Evolutionary conservation across 495 filamentous ascomycete species (phyloP).

Genomic region (Aspergillus incahuasiensis): DNA sequence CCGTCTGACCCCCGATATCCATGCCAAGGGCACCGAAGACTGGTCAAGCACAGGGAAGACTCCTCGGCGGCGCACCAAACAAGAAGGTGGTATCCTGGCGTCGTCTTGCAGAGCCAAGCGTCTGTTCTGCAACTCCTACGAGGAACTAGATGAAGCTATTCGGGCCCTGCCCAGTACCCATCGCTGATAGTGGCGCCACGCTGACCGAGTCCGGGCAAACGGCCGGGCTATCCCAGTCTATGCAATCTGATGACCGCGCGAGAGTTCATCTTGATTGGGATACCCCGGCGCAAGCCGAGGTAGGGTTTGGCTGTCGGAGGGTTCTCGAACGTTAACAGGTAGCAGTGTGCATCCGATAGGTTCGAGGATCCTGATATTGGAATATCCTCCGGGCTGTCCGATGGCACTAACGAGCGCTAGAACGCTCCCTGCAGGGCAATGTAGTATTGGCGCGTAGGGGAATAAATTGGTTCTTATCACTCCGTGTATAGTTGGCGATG

Average conservation of each 20-base stretch:
- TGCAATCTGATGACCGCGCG: too few relatives aligned
- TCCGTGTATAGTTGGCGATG: too few relatives aligned
- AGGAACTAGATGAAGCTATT: slow-evolving; percentile 9
- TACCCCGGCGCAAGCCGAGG: not conserved
- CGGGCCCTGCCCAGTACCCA: not conserved
- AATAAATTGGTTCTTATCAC: too few relatives aligned
- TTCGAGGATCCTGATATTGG: not conserved
- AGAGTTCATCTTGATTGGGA: not conserved
- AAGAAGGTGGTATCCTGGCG: slow-evolving; percentile 8
- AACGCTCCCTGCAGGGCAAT: not conserved
- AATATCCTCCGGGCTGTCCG: not conserved
- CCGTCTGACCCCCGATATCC: too few relatives aligned
- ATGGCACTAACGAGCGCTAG: not conserved
- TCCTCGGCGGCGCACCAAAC: slow-evolving; percentile 4
- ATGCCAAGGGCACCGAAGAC: not conserved
- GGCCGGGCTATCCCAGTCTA: not conserved
- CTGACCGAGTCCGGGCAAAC: not conserved
- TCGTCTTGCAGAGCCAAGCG: not conserved
- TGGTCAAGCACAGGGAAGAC: too few relatives aligned
- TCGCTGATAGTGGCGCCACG: not conserved
- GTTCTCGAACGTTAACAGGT: not conserved
- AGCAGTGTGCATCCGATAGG: not conserved
- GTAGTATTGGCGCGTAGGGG: not conserved
- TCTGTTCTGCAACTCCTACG: not conserved
- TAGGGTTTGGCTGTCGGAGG: not conserved